Base-by-base conservation (phyloP, 305 asterid genomes). In the Caryopteris hybrid region DNA sequence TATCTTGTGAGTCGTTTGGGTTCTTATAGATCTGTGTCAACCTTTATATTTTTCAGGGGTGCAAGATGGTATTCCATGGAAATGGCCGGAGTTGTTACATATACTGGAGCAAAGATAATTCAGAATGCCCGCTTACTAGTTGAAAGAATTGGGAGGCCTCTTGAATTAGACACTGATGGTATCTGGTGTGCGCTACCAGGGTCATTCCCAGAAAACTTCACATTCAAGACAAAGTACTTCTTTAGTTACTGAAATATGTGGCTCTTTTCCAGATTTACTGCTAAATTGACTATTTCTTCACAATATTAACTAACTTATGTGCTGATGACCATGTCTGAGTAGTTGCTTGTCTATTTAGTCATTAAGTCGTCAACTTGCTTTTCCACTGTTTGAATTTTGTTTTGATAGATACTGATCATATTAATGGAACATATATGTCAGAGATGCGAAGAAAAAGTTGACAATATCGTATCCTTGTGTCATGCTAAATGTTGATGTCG, bases 61-160 rank as follows among this genome's bases (percentile, higher is more conserved):
- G 99, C 99, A 78, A 84, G 99, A 80, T 94, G 99, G 99, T 94
- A 91, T 80, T 94, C 99, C 46, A 94, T 94, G 99, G 98, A 94
- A 85, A 94, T 94, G 99, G 99, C 99, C 8, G 99, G 99, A 73
- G 97, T 88, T 56, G 99, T 94, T 73, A 94, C 99, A 5, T 91
- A 91, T 81, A 94, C 99, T 39, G 99, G 99, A 43, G 98, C 98
- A 50, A 91, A 94, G 81, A 94, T 94, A 43, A 94, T 94, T 77
- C 99, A 94, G 85, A 94, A 94, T 84, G 99, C 99, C 69, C 92
- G 98, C 47, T 91, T 94, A 71, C 84, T 94, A 78, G 88, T 94
- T 67, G 98, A 94, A 80, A 85, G 93, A 78, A 94, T 94, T 72
- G 99, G 99, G 76, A 87, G 95, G 80, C 99, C 99, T 65, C 96